These are phyloP conservation scores for Tuber brumale DNA, from an alignment of 495 filamentous ascomycete species.

Conservation along the genomic window DNA sequence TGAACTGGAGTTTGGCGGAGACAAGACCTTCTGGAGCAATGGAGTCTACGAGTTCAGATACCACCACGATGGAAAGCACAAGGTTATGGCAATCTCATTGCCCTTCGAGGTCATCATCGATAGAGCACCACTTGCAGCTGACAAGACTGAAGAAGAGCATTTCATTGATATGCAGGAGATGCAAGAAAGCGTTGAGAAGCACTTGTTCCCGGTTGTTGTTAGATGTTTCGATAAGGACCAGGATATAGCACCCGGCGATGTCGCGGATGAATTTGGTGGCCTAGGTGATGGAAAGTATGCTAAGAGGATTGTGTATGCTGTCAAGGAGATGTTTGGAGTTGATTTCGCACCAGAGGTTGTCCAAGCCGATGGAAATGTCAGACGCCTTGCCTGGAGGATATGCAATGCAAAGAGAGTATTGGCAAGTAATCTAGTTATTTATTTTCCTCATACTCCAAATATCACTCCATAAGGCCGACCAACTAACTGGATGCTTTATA, in stretches of 20 bases:
- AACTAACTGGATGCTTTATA: conserved; percentile 17
- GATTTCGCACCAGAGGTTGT: conserved; percentile 93
- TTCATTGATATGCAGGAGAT: conserved; percentile 40
- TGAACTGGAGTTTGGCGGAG: conserved; percentile 80
- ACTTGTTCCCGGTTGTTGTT: conserved; percentile 71
- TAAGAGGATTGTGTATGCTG: conserved; percentile 81
- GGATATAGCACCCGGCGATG: conserved; percentile 75
- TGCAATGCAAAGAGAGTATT: conserved; percentile 91
- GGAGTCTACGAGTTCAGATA: conserved; percentile 95
- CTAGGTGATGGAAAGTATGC: conserved; percentile 84
- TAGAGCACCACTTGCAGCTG: conserved; percentile 57
- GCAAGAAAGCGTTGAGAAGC: conserved; percentile 60
- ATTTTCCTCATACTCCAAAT: not conserved
- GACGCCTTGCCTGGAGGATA: conserved; percentile 88
- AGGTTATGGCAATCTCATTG: conserved; percentile 90
- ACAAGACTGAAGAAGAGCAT: conserved; percentile 54
- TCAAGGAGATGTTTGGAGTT: conserved; percentile 95
- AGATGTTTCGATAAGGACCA: conserved; percentile 92
- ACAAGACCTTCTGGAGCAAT: conserved; percentile 95
- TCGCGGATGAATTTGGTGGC: conserved; percentile 79
- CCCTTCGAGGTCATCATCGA: conserved; percentile 83
- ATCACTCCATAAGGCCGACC: not conserved
- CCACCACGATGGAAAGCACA: conserved; percentile 89
- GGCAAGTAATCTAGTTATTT: conserved; percentile 51
- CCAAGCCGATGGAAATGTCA: conserved; percentile 82